A percentile compares a stretch with the other conserved stretches of the same genome.
These are phyloP conservation scores for Tetrapyrgos nigripes DNA, from an alignment of 1,284 basidiomycete species.

Conservation along the genomic window DNA sequence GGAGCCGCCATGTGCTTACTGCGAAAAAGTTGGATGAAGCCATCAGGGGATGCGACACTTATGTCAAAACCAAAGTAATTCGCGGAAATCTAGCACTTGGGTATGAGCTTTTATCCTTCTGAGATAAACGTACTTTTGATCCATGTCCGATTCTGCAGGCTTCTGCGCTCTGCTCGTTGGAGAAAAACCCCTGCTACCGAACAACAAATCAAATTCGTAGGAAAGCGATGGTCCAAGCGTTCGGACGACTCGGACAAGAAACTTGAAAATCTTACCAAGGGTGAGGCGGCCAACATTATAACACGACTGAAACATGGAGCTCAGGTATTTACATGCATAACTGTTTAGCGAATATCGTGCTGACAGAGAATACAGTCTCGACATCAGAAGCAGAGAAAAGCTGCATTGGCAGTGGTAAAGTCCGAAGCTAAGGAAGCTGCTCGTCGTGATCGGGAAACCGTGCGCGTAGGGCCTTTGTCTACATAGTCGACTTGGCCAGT, in stretches of 20 bases:
- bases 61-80: conserved; percentile 59
- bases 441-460: conserved; percentile 57
- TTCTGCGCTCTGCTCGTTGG: conserved; percentile 78
- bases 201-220: conserved; percentile 69
- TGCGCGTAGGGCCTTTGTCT: conserved; percentile 63
- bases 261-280: conserved; percentile 66
- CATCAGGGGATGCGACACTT: conserved; percentile 74
- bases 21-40: conserved; percentile 62
- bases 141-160: conserved; percentile 54
- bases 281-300: conserved; percentile 81
- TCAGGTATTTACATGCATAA: conserved; percentile 47
- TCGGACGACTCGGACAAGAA: conserved; percentile 25
- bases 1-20: conserved; percentile 58
- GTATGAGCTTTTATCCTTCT: conserved; percentile 37
- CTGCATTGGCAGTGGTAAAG: conserved; percentile 40
- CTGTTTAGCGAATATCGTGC: conserved; percentile 9
- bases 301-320: conserved; percentile 81
- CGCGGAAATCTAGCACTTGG: conserved; percentile 52
- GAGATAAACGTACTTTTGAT: conserved; percentile 18
- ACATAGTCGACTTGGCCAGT: neutral
- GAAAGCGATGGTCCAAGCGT: conserved; percentile 57
- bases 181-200: conserved; percentile 69
- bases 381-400: conserved; percentile 59
- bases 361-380: conserved; percentile 48
- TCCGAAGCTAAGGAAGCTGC: conserved; percentile 50